Conservation (phyloP, 306 rosid species). For the Urtica urens region DNA sequence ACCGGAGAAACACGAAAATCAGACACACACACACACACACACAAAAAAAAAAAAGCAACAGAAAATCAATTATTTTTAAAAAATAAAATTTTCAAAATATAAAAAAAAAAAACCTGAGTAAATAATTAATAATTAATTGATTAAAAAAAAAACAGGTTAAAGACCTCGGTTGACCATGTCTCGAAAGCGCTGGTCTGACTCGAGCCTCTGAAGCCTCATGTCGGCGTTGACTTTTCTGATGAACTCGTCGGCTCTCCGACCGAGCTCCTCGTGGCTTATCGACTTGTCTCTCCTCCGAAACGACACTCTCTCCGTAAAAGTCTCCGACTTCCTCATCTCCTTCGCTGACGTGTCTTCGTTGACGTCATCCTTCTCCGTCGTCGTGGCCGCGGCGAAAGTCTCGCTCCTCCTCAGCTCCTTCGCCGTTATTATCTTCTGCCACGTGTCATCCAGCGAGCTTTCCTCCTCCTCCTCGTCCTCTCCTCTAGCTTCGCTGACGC, state of each 20-base stretch:
- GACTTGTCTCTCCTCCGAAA: slow-evolving; percentile 59
- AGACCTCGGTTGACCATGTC: slow-evolving; percentile 35
- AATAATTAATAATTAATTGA: no score
- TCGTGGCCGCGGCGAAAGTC: slow-evolving; percentile 25
- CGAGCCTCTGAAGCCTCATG: slow-evolving; percentile 65
- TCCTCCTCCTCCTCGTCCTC: background rate
- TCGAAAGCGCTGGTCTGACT: slow-evolving; percentile 55
- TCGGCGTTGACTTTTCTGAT: slow-evolving; percentile 42
- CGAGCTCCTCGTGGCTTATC: slow-evolving; percentile 60
- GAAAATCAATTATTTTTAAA: no score
- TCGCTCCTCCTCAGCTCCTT: slow-evolving; percentile 40
- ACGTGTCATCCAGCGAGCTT: slow-evolving; percentile 42
- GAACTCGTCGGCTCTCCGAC: slow-evolving; percentile 50
- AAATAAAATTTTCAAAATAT: no score
- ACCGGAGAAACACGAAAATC: no score
- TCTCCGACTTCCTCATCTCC: slow-evolving; percentile 58
- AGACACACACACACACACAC: no score
- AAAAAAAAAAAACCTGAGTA: no score
- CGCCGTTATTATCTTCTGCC: slow-evolving; percentile 37
- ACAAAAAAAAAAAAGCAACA: no score
- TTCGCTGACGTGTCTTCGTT: slow-evolving; percentile 24
- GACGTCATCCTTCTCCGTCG: slow-evolving; percentile 8
- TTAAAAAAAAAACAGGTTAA: no score
- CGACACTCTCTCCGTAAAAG: slow-evolving; percentile 43
- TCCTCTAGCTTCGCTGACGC: background rate